Evolutionary conservation across 345 rosid species (phyloP).

Genomic region (Eucalyptus tenuipes): DNA sequence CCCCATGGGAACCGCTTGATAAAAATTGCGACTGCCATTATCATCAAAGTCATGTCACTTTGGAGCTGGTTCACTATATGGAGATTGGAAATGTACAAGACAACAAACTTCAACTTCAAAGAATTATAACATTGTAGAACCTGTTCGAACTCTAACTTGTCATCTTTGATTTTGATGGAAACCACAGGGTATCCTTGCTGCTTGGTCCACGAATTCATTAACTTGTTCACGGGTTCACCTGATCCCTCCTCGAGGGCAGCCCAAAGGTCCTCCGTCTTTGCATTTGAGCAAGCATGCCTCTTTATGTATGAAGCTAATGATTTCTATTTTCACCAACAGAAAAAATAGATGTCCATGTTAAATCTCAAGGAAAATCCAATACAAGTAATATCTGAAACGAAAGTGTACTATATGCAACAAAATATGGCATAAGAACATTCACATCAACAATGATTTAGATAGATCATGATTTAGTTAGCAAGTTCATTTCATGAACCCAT

Average conservation of each 20-base stretch:
- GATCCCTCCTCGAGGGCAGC: conserved; percentile 82
- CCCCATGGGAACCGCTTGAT: conserved; percentile 68
- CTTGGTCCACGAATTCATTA: conserved; percentile 93
- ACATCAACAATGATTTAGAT: background rate
- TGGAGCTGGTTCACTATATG: background rate
- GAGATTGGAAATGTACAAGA: background rate
- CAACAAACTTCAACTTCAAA: background rate
- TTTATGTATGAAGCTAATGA: conserved; percentile 88
- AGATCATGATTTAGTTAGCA: background rate
- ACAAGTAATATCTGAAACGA: background rate
- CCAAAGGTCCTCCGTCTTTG: conserved; percentile 94
- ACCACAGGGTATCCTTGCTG: conserved; percentile 90
- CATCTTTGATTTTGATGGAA: conserved; percentile 53
- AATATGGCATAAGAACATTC: background rate
- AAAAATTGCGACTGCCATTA: conserved; percentile 70
- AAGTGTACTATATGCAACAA: background rate
- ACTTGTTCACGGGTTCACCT: conserved; percentile 81
- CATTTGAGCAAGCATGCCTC: conserved; percentile 66
- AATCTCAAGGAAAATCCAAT: background rate
- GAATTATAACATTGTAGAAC: conserved; percentile 9
- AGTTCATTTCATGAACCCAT: background rate
- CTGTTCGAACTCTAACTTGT: conserved; percentile 86
- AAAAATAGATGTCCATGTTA: background rate
- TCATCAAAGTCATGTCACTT: background rate
- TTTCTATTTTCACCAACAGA: conserved; percentile 29